Base-by-base conservation (phyloP, 208 protist genomes). In the Leptomonas pyrrhocoris region DNA sequence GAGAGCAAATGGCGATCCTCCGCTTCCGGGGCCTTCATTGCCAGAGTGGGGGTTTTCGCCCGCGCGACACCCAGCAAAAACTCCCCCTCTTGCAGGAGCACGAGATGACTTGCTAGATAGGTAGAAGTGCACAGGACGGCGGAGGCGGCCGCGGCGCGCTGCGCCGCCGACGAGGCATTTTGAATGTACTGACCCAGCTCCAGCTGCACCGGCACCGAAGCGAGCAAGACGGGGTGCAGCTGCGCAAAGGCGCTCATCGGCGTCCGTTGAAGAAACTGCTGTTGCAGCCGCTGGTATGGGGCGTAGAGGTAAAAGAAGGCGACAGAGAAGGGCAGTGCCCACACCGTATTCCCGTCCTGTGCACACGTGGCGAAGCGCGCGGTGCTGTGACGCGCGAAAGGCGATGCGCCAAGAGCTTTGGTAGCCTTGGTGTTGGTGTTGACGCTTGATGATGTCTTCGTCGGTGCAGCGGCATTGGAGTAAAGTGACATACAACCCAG, bases 301-400 rank as follows among this genome's bases (percentile, higher is more conserved):
- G 25, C 45, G 46, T 69, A 79, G n/a, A 84, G 72, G 53, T 71
- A 84, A 23, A 86, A 81, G 51, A 79, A 73, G 42, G 78, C 81
- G 16, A 83, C 78, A 21, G 74, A n/a, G 18, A 77, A 60, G 4
- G 81, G 81, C 23, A 86, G 70, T 16, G 74, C 77, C 81, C 81
- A 86, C 34, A 86, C 12, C 16, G 40, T 40, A 31, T 72, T 27
- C 3, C 25, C 51, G 8, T 42, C 55, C 3, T 16, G 16, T 4
- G 56, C 2, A 2, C 36, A 28, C 18, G 40, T 60, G 21, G 51
- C 7, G 28, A 79, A 3, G 42, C 66, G 65, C 15, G 51, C 71
- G n/a, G 71, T 71, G 57, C 71, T 77, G 21, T 51, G 30, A 13
- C 71, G 71, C 8, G 59, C 50, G 38, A 77, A 70, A 25, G 51